phyloP scores from a whole-genome alignment of 2,329 filamentous ascomycete species.

The Fusarium newnesense region DNA sequence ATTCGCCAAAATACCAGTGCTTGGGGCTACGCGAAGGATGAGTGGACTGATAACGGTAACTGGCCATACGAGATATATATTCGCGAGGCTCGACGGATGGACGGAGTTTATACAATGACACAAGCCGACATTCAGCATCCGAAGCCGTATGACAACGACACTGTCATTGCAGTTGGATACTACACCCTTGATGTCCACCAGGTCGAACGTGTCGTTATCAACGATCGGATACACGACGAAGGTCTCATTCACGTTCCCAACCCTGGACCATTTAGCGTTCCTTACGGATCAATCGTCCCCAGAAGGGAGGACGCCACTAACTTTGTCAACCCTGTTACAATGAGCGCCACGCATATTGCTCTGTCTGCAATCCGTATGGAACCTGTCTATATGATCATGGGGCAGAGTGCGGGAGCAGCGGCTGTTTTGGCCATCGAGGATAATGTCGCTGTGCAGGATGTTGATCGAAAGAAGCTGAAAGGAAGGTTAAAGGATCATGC shows the following conservation, averaged over 20 bases:
- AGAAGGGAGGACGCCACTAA: constrained; percentile 9
- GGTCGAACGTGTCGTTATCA: constrained; percentile 20
- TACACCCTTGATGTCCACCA: constrained; percentile 31
- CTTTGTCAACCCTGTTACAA: constrained; percentile 20
- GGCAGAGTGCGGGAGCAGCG: constrained; percentile 22
- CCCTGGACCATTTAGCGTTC: constrained; percentile 12
- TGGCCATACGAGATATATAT: constrained; percentile 31
- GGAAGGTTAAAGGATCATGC: background rate
- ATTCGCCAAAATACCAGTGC: background rate
- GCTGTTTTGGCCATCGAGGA: constrained; percentile 30
- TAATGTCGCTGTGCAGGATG: constrained; percentile 18
- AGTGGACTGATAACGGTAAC: constrained; percentile 11
- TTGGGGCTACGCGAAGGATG: constrained; percentile 32
- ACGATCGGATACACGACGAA: constrained; percentile 18
- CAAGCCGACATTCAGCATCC: constrained; percentile 24
- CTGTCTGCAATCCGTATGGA: constrained; percentile 21
- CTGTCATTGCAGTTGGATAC: constrained; percentile 12
- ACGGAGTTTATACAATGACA: constrained; percentile 23
- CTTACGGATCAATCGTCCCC: constrained; percentile 9
- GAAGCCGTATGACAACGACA: background rate
- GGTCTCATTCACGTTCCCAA: constrained; percentile 22
- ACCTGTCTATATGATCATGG: constrained; percentile 22
- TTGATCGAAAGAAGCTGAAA: constrained; percentile 14
- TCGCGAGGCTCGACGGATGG: constrained; percentile 28
- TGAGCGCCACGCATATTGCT: constrained; percentile 23